Base-by-base conservation (phyloP, 164 flowering plant species). In the Litsea cubeba region DNA sequence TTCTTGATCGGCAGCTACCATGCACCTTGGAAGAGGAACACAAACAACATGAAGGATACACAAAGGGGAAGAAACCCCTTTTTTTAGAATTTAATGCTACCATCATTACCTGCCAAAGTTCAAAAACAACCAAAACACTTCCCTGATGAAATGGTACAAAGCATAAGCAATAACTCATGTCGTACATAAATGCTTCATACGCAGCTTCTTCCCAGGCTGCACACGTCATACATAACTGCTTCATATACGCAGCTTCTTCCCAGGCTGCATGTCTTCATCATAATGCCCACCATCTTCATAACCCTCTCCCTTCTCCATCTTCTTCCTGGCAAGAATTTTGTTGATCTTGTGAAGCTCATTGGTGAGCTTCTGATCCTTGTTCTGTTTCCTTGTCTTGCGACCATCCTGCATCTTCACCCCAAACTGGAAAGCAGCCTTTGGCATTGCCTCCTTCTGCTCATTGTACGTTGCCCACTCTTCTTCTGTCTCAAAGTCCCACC, bases 371-470 rank as follows among this genome's bases (percentile, higher is more conserved):
- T 95, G 99, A 72, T 95, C 99, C 82, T 82, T 92, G 84, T 95
- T 93, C 73, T 93, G 98, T 82, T 95, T 95, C 54, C 99, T 69
- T 12, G 99, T 92, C 86, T 95, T 95, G 49, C 99, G 77, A 22
- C 99, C 99, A 78, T 95, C 98, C 81, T 92, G 98, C 99, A 95
- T 95, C 86, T 95, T 95, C 84, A 95, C 99, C 69, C 98, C 99
- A 78, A 95, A 93, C 82, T 93, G 99, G 82, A 91, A 93, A 51
- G 99, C 97, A 65, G 99, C 99, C 78, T 93, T 93, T 0, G 99
- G 99, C 99, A 95, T 95, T 58, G 98, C 99, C 81, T 95, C 99
- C 89, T 95, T 95, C 82, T 93, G 97, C 82, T 95, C 97, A 57
- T 95, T 95, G 83, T 95, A 95, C 20, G 82, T 83, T 25, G 99